Evolutionary conservation across 352 stramenopile species (phyloP).

Genomic region (Phytophthora citricola): DNA sequence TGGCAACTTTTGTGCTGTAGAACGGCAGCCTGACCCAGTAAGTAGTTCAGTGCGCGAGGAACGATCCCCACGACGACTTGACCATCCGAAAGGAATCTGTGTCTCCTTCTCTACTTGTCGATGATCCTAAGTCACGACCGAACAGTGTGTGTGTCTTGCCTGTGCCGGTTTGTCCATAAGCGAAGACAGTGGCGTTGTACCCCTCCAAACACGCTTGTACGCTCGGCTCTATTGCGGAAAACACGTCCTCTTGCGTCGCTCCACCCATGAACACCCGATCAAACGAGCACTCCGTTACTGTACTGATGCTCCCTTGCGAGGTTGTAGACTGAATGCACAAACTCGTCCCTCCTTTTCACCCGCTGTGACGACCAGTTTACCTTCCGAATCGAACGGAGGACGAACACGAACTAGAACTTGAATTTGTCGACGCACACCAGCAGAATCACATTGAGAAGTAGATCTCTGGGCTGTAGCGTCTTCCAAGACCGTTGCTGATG

Average conservation of each 20-base stretch:
- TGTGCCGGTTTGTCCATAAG: constrained; percentile 91
- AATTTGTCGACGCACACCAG: constrained; percentile 36
- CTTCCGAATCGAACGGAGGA: constrained; percentile 31
- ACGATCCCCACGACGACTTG: constrained; percentile 71
- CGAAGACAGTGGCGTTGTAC: constrained; percentile 93
- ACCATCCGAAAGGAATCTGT: constrained; percentile 14
- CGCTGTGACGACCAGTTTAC: constrained; percentile 40
- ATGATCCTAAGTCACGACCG: constrained; percentile 50
- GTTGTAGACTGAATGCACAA: constrained; percentile 34
- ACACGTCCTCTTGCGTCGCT: constrained; percentile 84
- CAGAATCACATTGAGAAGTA: constrained; percentile 1
- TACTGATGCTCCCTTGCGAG: constrained; percentile 33
- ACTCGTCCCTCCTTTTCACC: constrained; percentile 35
- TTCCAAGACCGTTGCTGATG: background rate
- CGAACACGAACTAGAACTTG: constrained; percentile 83
- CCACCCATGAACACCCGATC: constrained; percentile 73
- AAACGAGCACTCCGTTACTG: constrained; percentile 71
- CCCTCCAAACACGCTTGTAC: constrained; percentile 76
- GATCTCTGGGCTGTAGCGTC: background rate
- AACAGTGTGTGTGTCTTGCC: constrained; percentile 95
- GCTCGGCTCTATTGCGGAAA: constrained; percentile 66
- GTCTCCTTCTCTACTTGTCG: background rate
- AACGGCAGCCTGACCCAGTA: constrained; percentile 47
- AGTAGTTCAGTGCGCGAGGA: constrained; percentile 72
- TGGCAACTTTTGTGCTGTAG: constrained; percentile 20